Conservation (phyloP, 805 yeast species). For the Yarrowia sp. region DNA sequence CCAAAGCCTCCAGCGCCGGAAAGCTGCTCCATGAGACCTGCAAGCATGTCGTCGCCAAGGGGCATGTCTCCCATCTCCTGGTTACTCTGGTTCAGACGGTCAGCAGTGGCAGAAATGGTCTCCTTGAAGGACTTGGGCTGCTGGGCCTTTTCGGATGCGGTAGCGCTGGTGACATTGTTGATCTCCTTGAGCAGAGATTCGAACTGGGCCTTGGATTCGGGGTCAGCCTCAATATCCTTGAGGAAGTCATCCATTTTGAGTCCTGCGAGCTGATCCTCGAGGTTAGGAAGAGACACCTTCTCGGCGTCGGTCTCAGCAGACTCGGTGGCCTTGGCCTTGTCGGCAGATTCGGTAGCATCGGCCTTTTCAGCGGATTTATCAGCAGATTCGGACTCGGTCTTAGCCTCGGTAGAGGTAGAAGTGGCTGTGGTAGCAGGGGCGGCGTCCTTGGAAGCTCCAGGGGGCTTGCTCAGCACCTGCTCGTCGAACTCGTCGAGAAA, state of each 20-base stretch:
- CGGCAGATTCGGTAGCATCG: slow-evolving; percentile 19
- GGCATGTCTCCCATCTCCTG: slow-evolving; percentile 56
- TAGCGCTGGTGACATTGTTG: slow-evolving; percentile 28
- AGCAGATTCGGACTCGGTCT: slow-evolving; percentile 17
- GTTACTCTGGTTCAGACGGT: slow-evolving; percentile 80
- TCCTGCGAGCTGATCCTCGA: slow-evolving; percentile 52
- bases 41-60: slow-evolving; percentile 59
- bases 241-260: slow-evolving; percentile 55
- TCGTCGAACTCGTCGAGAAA: slow-evolving; percentile 84
- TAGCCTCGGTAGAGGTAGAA: slow-evolving; percentile 18
- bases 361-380: slow-evolving; percentile 28
- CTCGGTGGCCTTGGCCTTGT: slow-evolving; percentile 21
- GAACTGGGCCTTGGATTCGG: slow-evolving; percentile 60
- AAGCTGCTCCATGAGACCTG: slow-evolving; percentile 72
- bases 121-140: slow-evolving; percentile 58
- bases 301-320: slow-evolving; percentile 38
- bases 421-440: not conserved
- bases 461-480: slow-evolving; percentile 67
- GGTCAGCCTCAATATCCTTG: slow-evolving; percentile 59
- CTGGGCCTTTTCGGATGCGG: slow-evolving; percentile 21
- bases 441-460: slow-evolving; percentile 51
- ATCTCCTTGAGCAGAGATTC: slow-evolving; percentile 52
- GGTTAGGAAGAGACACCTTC: slow-evolving; percentile 48
- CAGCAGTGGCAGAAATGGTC: slow-evolving; percentile 80
- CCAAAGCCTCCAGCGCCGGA: slow-evolving; percentile 49